Evolutionary conservation across 306 rosid species (phyloP).

Genomic region (Malus sylvestris): DNA sequence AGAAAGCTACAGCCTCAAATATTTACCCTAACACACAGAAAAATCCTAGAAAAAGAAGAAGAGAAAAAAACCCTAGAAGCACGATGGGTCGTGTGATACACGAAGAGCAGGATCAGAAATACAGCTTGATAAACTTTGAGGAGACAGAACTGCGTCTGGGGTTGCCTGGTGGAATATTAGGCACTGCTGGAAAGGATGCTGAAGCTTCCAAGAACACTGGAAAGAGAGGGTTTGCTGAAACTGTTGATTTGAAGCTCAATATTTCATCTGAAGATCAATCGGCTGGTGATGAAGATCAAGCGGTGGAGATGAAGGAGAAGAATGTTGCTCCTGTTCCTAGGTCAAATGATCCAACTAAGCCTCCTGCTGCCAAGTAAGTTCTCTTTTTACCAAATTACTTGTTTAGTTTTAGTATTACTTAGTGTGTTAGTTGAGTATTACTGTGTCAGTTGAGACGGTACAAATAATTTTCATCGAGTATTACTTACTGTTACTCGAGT

Average conservation of each 20-base stretch:
- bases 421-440: not conserved
- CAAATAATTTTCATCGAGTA: not conserved
- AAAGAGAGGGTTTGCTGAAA: conserved; percentile 68
- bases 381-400: not conserved
- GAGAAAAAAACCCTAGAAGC: not conserved
- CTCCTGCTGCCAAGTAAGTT: conserved; percentile 52
- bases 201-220: conserved; percentile 26
- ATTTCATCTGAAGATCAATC: conserved; percentile 36
- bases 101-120: conserved; percentile 13
- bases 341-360: conserved; percentile 37
- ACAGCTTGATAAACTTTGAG: conserved; percentile 56
- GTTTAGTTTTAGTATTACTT: not conserved
- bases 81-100: not conserved
- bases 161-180: conserved; percentile 46
- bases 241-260: conserved; percentile 88
- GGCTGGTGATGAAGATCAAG: conserved; percentile 11
- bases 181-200: not conserved
- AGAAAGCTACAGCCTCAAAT: not conserved
- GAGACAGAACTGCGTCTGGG: conserved; percentile 84
- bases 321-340: conserved; percentile 13
- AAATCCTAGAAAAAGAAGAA: not conserved
- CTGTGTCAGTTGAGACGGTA: not conserved
- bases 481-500: not conserved
- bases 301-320: conserved; percentile 9
- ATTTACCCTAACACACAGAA: not conserved